These are phyloP conservation scores for Yamadazyma sp. DNA, from an alignment of 805 yeast species.

Conservation along the genomic window DNA sequence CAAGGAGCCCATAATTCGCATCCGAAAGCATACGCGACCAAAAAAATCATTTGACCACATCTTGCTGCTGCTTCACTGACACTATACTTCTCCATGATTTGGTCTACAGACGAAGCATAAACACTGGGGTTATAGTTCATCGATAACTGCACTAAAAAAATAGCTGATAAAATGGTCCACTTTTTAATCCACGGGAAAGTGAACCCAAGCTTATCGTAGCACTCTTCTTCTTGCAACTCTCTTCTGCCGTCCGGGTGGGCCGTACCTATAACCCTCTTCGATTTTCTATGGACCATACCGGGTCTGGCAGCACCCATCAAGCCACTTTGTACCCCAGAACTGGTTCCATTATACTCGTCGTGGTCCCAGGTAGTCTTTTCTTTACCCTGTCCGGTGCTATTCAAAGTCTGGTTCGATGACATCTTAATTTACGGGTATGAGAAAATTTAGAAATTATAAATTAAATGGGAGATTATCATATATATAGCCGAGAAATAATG, in stretches of 20 bases:
- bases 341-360: conserved; percentile 4
- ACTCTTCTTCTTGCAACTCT: conserved; percentile 32
- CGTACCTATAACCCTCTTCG: conserved; percentile 18
- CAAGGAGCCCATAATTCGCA: conserved; percentile 38
- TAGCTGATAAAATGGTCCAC: conserved; percentile 36
- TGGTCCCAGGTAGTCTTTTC: conserved; percentile 14
- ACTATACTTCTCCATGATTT: conserved; percentile 23
- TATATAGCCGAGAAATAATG: too few relatives aligned
- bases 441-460: too few relatives aligned
- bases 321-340: neutral
- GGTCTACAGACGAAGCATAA: conserved; percentile 25
- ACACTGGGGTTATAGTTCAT: conserved; percentile 44
- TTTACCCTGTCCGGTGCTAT: conserved; percentile 8
- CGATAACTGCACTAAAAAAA: conserved; percentile 38
- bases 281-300: conserved; percentile 7
- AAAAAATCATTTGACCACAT: conserved; percentile 29
- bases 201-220: conserved; percentile 36
- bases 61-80: conserved; percentile 25
- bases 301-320: conserved; percentile 1
- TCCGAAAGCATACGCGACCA: conserved; percentile 32
- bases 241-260: conserved; percentile 26
- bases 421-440: too few relatives aligned
- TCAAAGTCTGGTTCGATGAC: conserved; percentile 17
- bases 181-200: conserved; percentile 29
- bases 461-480: neutral